Conservation (phyloP, 106 monocot genomes). For the Dioscorea dumetorum region DNA sequence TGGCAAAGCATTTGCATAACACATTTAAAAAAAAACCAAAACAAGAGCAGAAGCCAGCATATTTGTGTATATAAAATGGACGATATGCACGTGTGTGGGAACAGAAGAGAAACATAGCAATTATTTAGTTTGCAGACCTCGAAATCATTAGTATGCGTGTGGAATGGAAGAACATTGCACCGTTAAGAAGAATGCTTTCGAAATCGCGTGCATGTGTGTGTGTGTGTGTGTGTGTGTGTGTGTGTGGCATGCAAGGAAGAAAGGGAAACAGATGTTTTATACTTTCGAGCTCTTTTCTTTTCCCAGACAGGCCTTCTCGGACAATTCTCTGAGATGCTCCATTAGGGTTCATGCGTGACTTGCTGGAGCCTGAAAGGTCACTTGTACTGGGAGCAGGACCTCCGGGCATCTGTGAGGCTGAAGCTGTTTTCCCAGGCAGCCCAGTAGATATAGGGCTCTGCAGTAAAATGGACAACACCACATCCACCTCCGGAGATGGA, state of each 20-base stretch:
- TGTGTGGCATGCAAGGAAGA: background rate
- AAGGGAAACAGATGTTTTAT: conserved; percentile 4
- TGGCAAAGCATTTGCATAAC: too few relatives aligned
- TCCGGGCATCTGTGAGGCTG: conserved; percentile 31
- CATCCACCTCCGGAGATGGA: conserved; percentile 61
- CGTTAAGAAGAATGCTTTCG: too few relatives aligned
- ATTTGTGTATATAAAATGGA: too few relatives aligned
- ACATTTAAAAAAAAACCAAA: too few relatives aligned
- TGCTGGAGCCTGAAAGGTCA: conserved; percentile 69
- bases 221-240: too few relatives aligned
- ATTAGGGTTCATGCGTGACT: conserved; percentile 52
- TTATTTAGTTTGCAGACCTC: too few relatives aligned
- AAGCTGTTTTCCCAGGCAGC: conserved; percentile 23
- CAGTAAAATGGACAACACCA: conserved; percentile 67
- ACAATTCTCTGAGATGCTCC: conserved; percentile 40
- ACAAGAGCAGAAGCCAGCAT: too few relatives aligned
- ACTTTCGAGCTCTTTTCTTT: conserved; percentile 73
- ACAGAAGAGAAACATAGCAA: too few relatives aligned
- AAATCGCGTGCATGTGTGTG: too few relatives aligned
- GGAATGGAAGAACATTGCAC: too few relatives aligned
- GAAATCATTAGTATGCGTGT: too few relatives aligned
- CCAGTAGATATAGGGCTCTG: conserved; percentile 52
- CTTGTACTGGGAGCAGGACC: conserved; percentile 51
- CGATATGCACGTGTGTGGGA: too few relatives aligned
- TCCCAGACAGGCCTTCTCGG: conserved; percentile 39